Percentiles rank a stretch among this genome's conserved stretches.
These are phyloP conservation scores for Pulveroboletus sp. DNA, from an alignment of 768 basidiomycete species.

Conservation along the genomic window DNA sequence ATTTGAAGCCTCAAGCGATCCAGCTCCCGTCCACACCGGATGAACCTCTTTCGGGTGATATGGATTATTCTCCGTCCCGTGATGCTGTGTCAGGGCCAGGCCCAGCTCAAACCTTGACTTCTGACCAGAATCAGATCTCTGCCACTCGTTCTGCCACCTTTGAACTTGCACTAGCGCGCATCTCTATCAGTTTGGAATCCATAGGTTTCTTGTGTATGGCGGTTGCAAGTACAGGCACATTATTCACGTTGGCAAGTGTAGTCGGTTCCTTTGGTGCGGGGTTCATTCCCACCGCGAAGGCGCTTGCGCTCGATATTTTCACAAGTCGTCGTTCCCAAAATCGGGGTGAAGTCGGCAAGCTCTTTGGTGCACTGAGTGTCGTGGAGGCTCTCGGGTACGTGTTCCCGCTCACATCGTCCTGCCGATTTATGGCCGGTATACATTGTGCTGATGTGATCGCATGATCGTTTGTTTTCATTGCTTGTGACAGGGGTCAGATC, in stretches of 20 bases:
- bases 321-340: slow-evolving; percentile 41
- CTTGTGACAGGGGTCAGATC: slow-evolving; percentile 50
- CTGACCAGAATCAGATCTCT: background rate
- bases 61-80: slow-evolving; percentile 1
- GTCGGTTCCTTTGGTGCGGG: slow-evolving; percentile 59
- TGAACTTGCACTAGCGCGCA: slow-evolving; percentile 66
- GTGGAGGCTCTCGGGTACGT: slow-evolving; percentile 61
- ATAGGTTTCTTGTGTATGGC: slow-evolving; percentile 49
- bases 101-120: slow-evolving; percentile 4
- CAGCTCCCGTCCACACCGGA: slow-evolving; percentile 11
- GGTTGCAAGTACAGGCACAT: slow-evolving; percentile 39
- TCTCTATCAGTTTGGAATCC: slow-evolving; percentile 57
- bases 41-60: slow-evolving; percentile 15
- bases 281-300: slow-evolving; percentile 62
- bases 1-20: slow-evolving; percentile 42
- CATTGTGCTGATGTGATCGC: background rate
- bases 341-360: slow-evolving; percentile 55
- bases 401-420: background rate
- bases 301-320: slow-evolving; percentile 68
- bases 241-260: slow-evolving; percentile 50
- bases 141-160: slow-evolving; percentile 44
- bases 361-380: slow-evolving; percentile 81
- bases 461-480: background rate
- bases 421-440: no score
- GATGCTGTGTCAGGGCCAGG: background rate